Evolutionary conservation across 2,329 filamentous ascomycete genomes (phyloP).

Genomic region (Ophiostoma tasmaniense): DNA sequence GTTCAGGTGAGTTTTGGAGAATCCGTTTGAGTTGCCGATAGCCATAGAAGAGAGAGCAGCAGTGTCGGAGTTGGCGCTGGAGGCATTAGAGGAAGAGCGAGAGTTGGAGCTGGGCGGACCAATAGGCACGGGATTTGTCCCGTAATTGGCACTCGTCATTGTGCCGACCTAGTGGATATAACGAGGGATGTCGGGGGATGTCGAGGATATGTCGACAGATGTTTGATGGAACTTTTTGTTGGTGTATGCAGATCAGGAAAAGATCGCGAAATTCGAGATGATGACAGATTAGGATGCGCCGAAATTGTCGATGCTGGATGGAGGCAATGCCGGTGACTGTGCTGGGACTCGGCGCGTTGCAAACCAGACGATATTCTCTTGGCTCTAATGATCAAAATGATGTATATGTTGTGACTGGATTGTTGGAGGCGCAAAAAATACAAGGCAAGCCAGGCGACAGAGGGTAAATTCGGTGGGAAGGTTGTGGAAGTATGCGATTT

Average conservation of each 20-base stretch:
- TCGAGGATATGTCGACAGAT: background rate
- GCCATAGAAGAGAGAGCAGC: background rate
- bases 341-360: constrained; percentile 3
- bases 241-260: background rate
- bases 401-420: background rate
- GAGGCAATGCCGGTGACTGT: background rate
- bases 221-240: background rate
- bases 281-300: background rate
- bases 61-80: background rate
- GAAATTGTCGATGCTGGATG: background rate
- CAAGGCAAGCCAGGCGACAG: background rate
- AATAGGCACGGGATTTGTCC: background rate
- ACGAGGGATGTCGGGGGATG: background rate
- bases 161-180: background rate
- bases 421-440: background rate
- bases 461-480: background rate
- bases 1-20: background rate
- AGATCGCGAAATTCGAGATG: background rate
- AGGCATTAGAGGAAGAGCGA: background rate
- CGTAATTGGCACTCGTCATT: background rate
- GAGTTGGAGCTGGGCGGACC: background rate
- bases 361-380: background rate
- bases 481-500: background rate
- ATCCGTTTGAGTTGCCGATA: background rate
- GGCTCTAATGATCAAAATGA: background rate